Base-by-base conservation (phyloP, 306 rosid species). In the Herpetospermum pedunculosum region DNA sequence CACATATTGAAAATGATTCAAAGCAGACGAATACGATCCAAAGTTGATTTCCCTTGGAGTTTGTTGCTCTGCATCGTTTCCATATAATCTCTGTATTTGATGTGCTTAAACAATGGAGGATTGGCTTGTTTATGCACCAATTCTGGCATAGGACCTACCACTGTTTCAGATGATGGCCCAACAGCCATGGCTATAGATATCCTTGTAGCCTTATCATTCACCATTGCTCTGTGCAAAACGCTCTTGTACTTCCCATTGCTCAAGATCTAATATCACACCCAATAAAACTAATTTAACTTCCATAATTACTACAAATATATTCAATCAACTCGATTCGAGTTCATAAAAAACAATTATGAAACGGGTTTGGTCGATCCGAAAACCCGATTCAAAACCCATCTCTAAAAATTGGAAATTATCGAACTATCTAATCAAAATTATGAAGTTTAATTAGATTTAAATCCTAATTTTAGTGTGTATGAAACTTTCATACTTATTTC, bases 221-320 rank as follows among this genome's bases (percentile, higher is more conserved):
- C 92, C 6, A 74, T 32, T 3, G 90, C 96, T 54, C 92, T 78
- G 35, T 89, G 95, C 21, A 87, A 46, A n/a, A 87, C 81, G 55
- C 95, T 89, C 87, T 85, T 83, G 80, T 87, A 85, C 70, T 71
- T 80, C 8, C 92, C 92, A 29, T 87, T 89, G 1, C 83, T 86
- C 75, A 86, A 34, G 28, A 63, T 63, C 70, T 81, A n/a, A n/a
- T n/a, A 86, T 81, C 87, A 84, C 41, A 28, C 8, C 0, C 0
- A n/a, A 75, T 13, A 75, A 65, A 38, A 13, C 10, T n/a, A 38
- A 37, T 15, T 58, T 12, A 41, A 28, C 15, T 44, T 44, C 48
- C 1, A 44, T n/a, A n/a, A n/a, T n/a, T n/a, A n/a, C n/a, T n/a
- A n/a, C n/a, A 9, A 40, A 1, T 38, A 4, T 38, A 38, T 38